Percentiles rank a stretch among this genome's conserved stretches.
phyloP scores from a whole-genome alignment of 306 rosid genomes.

The Prunus armeniaca region DNA sequence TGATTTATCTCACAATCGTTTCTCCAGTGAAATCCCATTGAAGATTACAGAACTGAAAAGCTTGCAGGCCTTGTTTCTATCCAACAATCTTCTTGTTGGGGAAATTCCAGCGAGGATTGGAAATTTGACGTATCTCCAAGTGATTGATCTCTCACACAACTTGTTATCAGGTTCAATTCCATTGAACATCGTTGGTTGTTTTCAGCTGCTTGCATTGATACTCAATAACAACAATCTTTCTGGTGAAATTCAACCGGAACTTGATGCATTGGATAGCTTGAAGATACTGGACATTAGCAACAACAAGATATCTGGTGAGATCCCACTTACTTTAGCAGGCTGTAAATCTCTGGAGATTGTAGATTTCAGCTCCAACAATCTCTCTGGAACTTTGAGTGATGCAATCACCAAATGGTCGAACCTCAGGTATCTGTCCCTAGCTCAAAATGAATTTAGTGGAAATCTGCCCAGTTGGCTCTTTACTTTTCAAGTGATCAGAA shows the following conservation, averaged over 20 bases:
- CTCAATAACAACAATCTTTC: conserved; percentile 86
- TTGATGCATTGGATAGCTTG: conserved; percentile 92
- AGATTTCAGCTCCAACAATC: conserved; percentile 88
- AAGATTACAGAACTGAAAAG: conserved; percentile 89
- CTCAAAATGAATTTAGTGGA: conserved; percentile 73
- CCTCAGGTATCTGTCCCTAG: conserved; percentile 87
- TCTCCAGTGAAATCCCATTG: conserved; percentile 83
- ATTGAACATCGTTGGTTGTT: conserved; percentile 89
- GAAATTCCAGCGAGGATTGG: conserved; percentile 94
- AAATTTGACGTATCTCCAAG: conserved; percentile 91
- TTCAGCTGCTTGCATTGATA: conserved; percentile 88
- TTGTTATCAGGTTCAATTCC: conserved; percentile 85
- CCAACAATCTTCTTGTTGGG: conserved; percentile 84
- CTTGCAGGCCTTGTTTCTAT: conserved; percentile 96
- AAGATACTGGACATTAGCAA: conserved; percentile 90
- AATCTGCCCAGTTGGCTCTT: conserved; percentile 88
- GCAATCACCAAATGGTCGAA: conserved; percentile 89
- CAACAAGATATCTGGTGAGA: conserved; percentile 88
- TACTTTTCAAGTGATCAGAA: conserved; percentile 61
- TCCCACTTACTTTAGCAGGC: conserved; percentile 95
- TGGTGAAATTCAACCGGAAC: conserved; percentile 96
- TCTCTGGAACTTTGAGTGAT: conserved; percentile 90
- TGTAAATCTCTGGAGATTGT: conserved; percentile 92
- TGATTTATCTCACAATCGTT: conserved; percentile 87
- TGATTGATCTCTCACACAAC: conserved; percentile 93